phyloP scores from a whole-genome alignment of 306 rosid genomes.

The Corylus americana region DNA sequence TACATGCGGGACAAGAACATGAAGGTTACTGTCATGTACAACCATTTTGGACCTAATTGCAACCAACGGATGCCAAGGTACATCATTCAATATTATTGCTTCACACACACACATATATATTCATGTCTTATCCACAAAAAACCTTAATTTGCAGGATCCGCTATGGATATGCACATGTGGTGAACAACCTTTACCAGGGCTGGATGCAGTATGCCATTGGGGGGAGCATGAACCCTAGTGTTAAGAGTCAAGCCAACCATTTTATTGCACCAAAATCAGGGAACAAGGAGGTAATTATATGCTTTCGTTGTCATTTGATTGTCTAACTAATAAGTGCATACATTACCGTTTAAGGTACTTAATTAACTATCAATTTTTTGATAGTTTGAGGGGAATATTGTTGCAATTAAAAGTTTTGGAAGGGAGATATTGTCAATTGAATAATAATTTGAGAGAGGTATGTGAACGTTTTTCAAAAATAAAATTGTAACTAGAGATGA shows the following conservation, averaged over 20 bases:
- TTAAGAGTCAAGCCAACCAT: conserved; percentile 48
- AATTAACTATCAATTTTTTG: too few species aligned
- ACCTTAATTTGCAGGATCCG: neutral
- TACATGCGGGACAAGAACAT: conserved; percentile 7
- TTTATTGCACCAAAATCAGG: conserved; percentile 43
- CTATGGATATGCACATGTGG: conserved; percentile 8
- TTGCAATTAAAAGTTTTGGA: too few species aligned
- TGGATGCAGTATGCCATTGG: conserved; percentile 12
- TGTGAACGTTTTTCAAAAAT: too few species aligned
- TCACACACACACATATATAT: too few species aligned
- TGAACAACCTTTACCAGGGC: conserved; percentile 37
- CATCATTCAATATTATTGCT: neutral
- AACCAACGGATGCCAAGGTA: conserved; percentile 19
- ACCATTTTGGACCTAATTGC: conserved; percentile 17
- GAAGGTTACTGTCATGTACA: conserved; percentile 15
- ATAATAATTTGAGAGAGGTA: too few species aligned
- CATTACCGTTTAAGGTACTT: too few species aligned
- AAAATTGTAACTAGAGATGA: too few species aligned
- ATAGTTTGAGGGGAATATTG: too few species aligned
- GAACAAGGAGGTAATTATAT: conserved; percentile 31
- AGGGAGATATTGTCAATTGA: too few species aligned
- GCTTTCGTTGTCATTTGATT: neutral
- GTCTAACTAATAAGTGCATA: neutral
- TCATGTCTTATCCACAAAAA: too few species aligned
- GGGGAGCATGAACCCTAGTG: conserved; percentile 15